Percentiles rank a stretch among this genome's conserved stretches.
Evolutionary conservation across 768 basidiomycete species (phyloP).

Genomic region (Suillus placidus): DNA sequence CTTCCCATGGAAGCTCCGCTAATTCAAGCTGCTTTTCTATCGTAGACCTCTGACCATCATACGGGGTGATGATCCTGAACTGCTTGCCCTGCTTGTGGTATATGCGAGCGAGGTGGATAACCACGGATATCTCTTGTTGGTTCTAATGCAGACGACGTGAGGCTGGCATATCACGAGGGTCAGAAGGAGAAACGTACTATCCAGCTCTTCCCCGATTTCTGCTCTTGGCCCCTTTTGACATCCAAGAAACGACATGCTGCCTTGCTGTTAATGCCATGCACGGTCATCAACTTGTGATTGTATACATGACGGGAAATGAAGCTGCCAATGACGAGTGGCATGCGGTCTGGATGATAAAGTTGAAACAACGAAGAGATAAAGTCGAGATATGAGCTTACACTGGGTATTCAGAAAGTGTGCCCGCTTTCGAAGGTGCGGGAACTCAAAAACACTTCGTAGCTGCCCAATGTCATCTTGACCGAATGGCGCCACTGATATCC

Average conservation of each 20-base stretch:
- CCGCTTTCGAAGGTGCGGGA: constrained; percentile 53
- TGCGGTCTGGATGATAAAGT: constrained; percentile 59
- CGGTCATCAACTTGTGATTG: constrained; percentile 55
- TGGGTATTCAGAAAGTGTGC: constrained; percentile 68
- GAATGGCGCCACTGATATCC: constrained; percentile 67
- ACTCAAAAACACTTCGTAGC: constrained; percentile 78
- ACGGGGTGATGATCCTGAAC: constrained; percentile 77
- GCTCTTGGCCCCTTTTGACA: constrained; percentile 36
- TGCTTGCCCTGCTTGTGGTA: constrained; percentile 47
- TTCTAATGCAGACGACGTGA: constrained; percentile 51
- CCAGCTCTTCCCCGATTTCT: constrained; percentile 37
- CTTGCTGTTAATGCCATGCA: constrained; percentile 45
- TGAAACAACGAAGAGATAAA: constrained; percentile 8
- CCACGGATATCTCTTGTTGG: constrained; percentile 49
- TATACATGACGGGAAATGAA: constrained; percentile 74
- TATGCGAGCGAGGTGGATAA: constrained; percentile 54
- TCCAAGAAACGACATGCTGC: constrained; percentile 44
- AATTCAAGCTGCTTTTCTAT: constrained; percentile 60
- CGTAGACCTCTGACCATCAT: constrained; percentile 64
- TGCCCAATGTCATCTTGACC: constrained; percentile 68
- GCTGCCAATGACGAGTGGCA: constrained; percentile 74
- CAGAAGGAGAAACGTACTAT: neutral
- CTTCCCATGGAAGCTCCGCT: constrained; percentile 52
- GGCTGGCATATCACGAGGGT: neutral
- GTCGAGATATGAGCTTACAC: constrained; percentile 48